These are phyloP conservation scores for Pholiota microspora DNA, from an alignment of 768 basidiomycete species.

Conservation along the genomic window DNA sequence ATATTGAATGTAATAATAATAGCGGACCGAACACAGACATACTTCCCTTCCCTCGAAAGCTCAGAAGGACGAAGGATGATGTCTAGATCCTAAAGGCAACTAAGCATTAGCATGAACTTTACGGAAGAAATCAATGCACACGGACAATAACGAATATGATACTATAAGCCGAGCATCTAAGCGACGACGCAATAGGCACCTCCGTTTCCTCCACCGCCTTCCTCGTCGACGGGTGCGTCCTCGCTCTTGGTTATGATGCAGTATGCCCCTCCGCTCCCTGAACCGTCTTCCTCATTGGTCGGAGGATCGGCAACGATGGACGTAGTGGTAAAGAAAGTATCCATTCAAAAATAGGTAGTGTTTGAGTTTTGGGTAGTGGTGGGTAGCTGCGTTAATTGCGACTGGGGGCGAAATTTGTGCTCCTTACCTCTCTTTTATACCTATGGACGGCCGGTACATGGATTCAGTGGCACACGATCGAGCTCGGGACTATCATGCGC, in stretches of 20 bases:
- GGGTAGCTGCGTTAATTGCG: neutral
- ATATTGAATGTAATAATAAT: neutral
- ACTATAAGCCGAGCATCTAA: neutral
- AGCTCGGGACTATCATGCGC: no score
- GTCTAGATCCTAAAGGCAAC: neutral
- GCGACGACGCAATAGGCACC: slow-evolving; percentile 11
- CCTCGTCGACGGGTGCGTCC: slow-evolving; percentile 4
- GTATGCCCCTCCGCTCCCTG: neutral
- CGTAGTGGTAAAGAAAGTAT: slow-evolving; percentile 8
- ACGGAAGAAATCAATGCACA: neutral
- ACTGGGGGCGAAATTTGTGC: neutral
- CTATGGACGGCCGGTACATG: no score
- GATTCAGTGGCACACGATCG: no score
- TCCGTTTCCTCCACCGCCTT: neutral
- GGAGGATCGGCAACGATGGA: slow-evolving; percentile 3
- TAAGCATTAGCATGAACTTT: neutral
- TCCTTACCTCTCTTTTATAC: no score
- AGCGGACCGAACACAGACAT: neutral
- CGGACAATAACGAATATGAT: neutral
- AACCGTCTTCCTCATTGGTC: slow-evolving; percentile 1
- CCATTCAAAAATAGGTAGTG: slow-evolving; percentile 12
- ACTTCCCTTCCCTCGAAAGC: no score
- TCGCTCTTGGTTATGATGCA: slow-evolving; percentile 5
- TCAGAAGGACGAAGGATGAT: no score
- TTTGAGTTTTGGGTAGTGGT: neutral